Conservation (phyloP, 768 basidiomycete species). For the Boletus reticuloceps region DNA sequence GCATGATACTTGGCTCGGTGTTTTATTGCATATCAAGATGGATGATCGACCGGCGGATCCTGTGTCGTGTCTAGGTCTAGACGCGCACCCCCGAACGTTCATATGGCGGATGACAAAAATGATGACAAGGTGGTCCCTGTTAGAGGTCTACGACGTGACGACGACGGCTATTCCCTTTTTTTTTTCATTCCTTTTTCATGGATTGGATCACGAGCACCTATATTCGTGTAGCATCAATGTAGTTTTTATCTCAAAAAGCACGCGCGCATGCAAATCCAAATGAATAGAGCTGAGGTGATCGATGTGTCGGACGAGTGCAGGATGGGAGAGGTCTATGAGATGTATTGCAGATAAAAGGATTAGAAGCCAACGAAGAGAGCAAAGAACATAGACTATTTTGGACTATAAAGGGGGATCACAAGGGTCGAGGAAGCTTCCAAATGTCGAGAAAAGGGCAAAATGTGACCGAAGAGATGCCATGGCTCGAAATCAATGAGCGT, state of each 20-base stretch:
- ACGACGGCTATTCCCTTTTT: neutral
- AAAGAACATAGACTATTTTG: slow-evolving; percentile 21
- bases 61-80: slow-evolving; percentile 43
- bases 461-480: slow-evolving; percentile 7
- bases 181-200: slow-evolving; percentile 2
- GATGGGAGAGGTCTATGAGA: slow-evolving; percentile 16
- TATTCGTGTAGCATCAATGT: slow-evolving; percentile 26
- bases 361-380: slow-evolving; percentile 20
- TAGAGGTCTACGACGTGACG: no score
- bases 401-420: neutral
- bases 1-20: slow-evolving; percentile 56
- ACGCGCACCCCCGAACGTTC: no score
- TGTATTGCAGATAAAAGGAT: slow-evolving; percentile 28
- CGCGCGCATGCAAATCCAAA: slow-evolving; percentile 2
- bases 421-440: neutral
- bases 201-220: slow-evolving; percentile 16
- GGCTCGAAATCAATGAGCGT: slow-evolving; percentile 17
- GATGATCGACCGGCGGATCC: slow-evolving; percentile 40
- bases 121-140: no score
- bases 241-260: slow-evolving; percentile 23
- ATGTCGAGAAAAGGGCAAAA: slow-evolving; percentile 15
- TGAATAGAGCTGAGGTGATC: neutral
- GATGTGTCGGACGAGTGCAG: neutral
- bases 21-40: slow-evolving; percentile 52
- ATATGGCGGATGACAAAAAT: no score